phyloP scores from a whole-genome alignment of 108 stramenopile species.

The Cyclotella baltica region DNA sequence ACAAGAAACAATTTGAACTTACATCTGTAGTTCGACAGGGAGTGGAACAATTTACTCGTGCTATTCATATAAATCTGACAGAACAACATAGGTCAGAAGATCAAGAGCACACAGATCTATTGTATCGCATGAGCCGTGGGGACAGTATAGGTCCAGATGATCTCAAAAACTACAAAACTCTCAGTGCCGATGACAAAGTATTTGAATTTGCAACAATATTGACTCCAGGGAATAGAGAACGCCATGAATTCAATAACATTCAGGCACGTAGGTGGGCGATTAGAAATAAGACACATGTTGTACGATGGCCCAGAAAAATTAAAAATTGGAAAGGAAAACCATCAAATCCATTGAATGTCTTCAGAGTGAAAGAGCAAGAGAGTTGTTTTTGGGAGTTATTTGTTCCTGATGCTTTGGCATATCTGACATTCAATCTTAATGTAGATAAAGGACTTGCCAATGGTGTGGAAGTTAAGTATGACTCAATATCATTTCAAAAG shows the following conservation, averaged over 20 bases:
- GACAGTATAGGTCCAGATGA: background rate
- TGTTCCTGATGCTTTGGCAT: background rate
- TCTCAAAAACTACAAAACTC: background rate
- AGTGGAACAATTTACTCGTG: background rate
- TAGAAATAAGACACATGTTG: background rate
- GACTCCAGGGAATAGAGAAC: background rate
- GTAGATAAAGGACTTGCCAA: background rate
- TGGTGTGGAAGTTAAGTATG: background rate
- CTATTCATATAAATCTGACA: background rate
- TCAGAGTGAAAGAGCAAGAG: background rate
- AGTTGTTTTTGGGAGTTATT: constrained; percentile 7
- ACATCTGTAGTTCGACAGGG: background rate
- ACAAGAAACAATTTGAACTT: background rate
- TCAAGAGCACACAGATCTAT: background rate
- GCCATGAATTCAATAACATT: background rate
- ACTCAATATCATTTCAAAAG: background rate
- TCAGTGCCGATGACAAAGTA: background rate
- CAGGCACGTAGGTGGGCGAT: background rate
- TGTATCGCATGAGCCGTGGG: background rate
- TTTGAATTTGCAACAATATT: constrained; percentile 1
- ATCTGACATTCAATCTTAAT: constrained; percentile 1
- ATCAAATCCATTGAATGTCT: background rate
- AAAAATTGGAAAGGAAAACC: background rate
- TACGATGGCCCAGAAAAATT: background rate
- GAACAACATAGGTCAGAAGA: constrained; percentile 3